A percentile compares a stretch with the other conserved stretches of the same genome.
Evolutionary conservation across 202 grass and related monocot genomes (phyloP).

Genomic region (Dendrocalamus latiflorus): DNA sequence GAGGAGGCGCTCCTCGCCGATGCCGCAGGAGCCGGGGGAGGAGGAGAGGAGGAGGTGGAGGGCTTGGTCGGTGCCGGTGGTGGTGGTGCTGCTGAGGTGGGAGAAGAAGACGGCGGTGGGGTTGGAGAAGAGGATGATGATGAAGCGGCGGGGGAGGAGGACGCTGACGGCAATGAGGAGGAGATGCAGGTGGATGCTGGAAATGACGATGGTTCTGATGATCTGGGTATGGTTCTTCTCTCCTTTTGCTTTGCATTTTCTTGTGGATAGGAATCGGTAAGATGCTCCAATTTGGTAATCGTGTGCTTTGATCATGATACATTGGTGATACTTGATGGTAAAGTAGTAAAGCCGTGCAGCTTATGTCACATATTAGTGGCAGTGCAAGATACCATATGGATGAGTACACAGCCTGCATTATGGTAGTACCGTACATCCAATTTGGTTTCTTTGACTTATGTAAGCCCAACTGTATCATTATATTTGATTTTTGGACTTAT

Average conservation of each 20-base stretch:
- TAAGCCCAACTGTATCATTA: too few relatives aligned
- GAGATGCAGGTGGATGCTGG: constrained; percentile 6
- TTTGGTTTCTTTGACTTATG: too few relatives aligned
- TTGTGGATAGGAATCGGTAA: neutral
- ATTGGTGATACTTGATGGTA: neutral
- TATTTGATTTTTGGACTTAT: too few relatives aligned
- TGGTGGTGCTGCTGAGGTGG: neutral
- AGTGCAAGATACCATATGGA: too few relatives aligned
- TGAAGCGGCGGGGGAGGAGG: neutral
- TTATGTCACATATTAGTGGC: neutral
- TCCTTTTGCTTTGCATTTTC: neutral
- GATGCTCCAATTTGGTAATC: neutral
- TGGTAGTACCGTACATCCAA: too few relatives aligned
- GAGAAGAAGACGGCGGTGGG: neutral
- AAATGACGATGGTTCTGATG: constrained; percentile 5
- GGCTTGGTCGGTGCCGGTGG: constrained; percentile 14
- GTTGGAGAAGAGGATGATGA: neutral
- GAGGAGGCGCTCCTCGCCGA: constrained; percentile 48
- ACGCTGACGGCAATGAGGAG: neutral
- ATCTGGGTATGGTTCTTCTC: constrained; percentile 12
- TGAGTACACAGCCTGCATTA: too few relatives aligned
- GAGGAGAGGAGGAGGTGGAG: constrained; percentile 3
- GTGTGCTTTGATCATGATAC: neutral
- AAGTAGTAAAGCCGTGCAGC: neutral
- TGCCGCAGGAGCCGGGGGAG: neutral